Conservation (phyloP, 2,329 filamentous ascomycete genomes). For the Trichoderma citrinoviride region DNA sequence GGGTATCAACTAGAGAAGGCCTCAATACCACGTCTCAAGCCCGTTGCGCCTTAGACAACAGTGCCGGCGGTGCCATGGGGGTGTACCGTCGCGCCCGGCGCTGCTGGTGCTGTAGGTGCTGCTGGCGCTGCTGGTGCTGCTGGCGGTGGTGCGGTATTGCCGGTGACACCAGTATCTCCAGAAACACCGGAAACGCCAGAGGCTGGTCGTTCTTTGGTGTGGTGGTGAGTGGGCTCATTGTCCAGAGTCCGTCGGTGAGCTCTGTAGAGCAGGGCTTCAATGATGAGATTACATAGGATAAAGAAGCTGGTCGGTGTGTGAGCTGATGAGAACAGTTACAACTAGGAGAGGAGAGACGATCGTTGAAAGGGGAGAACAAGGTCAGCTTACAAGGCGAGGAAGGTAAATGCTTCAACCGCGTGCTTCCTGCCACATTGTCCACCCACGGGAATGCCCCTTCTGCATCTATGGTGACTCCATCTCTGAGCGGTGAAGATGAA, state of each 20-base stretch:
- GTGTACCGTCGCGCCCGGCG: neutral
- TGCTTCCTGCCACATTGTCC: constrained; percentile 26
- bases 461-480: constrained; percentile 25
- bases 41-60: neutral
- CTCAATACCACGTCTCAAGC: neutral
- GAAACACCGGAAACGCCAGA: constrained; percentile 10
- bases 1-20: constrained; percentile 17
- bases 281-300: constrained; percentile 23
- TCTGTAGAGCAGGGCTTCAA: constrained; percentile 20
- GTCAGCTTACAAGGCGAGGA: constrained; percentile 29
- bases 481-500: constrained; percentile 29
- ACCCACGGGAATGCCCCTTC: neutral
- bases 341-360: neutral
- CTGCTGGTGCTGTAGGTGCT: neutral
- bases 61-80: neutral
- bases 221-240: neutral
- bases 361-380: fast-evolving
- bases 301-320: constrained; percentile 21
- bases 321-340: neutral
- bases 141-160: neutral
- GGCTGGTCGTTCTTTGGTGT: constrained; percentile 12
- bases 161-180: constrained; percentile 8
- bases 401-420: constrained; percentile 27
- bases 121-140: neutral
- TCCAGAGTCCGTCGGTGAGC: neutral